These are phyloP conservation scores for Aegilops tauschii DNA, from an alignment of 176 grass and related monocot genomes.

Conservation along the genomic window DNA sequence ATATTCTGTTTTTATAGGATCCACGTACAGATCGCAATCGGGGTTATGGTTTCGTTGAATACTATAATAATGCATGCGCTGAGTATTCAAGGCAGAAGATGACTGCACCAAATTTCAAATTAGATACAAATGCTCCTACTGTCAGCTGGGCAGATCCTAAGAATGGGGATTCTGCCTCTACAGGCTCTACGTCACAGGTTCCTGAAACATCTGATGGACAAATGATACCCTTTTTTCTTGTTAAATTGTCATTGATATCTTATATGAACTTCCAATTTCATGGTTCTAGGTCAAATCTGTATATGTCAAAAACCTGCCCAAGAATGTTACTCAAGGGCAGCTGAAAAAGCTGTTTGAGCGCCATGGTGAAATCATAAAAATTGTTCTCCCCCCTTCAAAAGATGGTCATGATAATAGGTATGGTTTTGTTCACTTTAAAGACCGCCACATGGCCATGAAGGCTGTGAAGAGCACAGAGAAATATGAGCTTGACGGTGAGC, in stretches of 20 bases:
- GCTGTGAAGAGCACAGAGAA: conserved; percentile 67
- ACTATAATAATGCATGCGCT: conserved; percentile 91
- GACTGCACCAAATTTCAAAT: conserved; percentile 76
- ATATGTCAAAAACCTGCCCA: conserved; percentile 95
- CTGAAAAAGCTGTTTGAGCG: conserved; percentile 71
- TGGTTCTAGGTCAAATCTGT: conserved; percentile 67
- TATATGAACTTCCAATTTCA: conserved; percentile 16
- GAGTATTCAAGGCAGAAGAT: conserved; percentile 88
- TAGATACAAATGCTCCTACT: conserved; percentile 70
- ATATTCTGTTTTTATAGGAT: conserved; percentile 39
- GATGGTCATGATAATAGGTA: conserved; percentile 81
- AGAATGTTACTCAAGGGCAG: conserved; percentile 68
- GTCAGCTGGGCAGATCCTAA: conserved; percentile 89
- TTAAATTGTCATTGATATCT: conserved; percentile 12
- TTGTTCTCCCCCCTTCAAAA: conserved; percentile 80
- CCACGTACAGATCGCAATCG: conserved; percentile 50
- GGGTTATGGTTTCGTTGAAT: conserved; percentile 84
- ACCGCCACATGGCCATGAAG: conserved; percentile 69
- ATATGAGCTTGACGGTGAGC: conserved; percentile 82
- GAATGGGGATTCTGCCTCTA: conserved; percentile 57
- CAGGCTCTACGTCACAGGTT: conserved; percentile 64
- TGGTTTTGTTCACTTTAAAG: conserved; percentile 95
- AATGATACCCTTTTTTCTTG: not conserved
- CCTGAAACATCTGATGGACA: conserved; percentile 9
- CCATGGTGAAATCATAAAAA: conserved; percentile 81